Evolutionary conservation across 257 asterid genomes (phyloP).

Genomic region (Craterostigma plantagineum): DNA sequence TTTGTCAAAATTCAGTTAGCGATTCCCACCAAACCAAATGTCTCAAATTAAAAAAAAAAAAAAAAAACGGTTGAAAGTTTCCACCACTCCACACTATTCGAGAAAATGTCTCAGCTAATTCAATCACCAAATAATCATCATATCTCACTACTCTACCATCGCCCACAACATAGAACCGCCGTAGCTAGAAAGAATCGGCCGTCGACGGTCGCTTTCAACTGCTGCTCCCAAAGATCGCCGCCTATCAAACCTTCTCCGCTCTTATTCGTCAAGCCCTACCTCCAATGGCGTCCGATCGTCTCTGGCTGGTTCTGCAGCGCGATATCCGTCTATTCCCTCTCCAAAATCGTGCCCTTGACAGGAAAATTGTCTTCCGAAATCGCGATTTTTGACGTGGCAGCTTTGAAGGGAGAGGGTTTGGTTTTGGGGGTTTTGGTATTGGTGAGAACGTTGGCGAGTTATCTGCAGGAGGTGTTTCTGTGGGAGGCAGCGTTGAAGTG

Average conservation of each 20-base stretch:
- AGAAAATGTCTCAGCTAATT: too few species aligned
- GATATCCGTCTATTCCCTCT: conserved; percentile 62
- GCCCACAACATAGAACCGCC: too few species aligned
- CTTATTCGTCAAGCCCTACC: conserved; percentile 38
- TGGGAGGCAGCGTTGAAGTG: conserved; percentile 85
- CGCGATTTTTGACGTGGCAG: conserved; percentile 12
- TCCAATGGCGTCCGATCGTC: conserved; percentile 54
- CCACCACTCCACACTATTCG: too few species aligned
- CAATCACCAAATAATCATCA: too few species aligned
- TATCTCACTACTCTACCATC: too few species aligned
- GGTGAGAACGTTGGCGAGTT: conserved; percentile 35
- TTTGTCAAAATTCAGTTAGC: too few species aligned
- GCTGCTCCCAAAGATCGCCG: conserved; percentile 5
- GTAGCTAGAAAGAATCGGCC: too few species aligned
- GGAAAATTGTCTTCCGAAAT: conserved; percentile 33
- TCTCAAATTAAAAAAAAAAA: too few species aligned
- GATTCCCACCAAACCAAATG: too few species aligned
- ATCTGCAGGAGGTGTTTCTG: conserved; percentile 54
- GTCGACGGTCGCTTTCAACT: too few species aligned
- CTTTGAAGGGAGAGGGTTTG: conserved; percentile 25
- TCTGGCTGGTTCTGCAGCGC: conserved; percentile 68
- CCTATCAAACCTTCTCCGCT: conserved; percentile 17
- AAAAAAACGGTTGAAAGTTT: too few species aligned
- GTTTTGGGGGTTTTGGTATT: conserved; percentile 26
- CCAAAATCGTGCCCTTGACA: conserved; percentile 51